These are phyloP conservation scores for Sanghuangporus baumii DNA, from an alignment of 1,284 basidiomycete species.

Conservation along the genomic window DNA sequence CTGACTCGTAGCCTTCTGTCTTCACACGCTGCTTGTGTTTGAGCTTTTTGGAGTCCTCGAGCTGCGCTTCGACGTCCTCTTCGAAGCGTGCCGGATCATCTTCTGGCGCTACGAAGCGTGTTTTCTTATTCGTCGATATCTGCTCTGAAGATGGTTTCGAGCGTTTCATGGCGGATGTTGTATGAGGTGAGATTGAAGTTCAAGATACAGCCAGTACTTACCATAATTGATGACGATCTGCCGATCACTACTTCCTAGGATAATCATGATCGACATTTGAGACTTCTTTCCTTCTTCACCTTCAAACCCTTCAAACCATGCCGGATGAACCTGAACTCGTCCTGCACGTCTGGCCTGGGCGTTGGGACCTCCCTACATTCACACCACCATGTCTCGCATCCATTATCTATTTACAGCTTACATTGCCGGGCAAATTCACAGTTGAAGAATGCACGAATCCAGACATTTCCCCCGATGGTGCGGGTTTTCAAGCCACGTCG, in stretches of 20 bases:
- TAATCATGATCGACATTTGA: background rate
- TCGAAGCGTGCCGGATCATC: conserved; percentile 72
- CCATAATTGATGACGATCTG: background rate
- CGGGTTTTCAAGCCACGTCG: conserved; percentile 25
- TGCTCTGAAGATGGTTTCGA: conserved; percentile 11
- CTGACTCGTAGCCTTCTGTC: conserved; percentile 89
- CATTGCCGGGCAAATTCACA: conserved; percentile 56
- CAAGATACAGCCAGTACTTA: background rate
- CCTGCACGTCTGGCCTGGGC: conserved; percentile 64
- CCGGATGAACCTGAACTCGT: conserved; percentile 18
- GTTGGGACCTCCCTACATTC: conserved; percentile 57
- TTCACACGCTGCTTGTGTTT: conserved; percentile 65
- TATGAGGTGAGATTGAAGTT: background rate
- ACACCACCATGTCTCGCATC: conserved; percentile 62
- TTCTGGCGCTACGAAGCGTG: conserved; percentile 72
- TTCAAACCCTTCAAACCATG: background rate
- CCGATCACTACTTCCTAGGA: background rate
- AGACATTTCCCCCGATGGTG: conserved; percentile 72
- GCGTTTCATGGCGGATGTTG: conserved; percentile 13
- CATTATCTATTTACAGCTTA: conserved; percentile 58
- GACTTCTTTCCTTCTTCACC: too few relatives aligned
- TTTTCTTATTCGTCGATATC: conserved; percentile 49
- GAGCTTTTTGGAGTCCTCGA: conserved; percentile 51
- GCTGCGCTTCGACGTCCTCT: conserved; percentile 65
- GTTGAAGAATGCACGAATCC: conserved; percentile 60